phyloP scores from a whole-genome alignment of 2,329 filamentous ascomycete species.

The Curvularia spicifera region DNA sequence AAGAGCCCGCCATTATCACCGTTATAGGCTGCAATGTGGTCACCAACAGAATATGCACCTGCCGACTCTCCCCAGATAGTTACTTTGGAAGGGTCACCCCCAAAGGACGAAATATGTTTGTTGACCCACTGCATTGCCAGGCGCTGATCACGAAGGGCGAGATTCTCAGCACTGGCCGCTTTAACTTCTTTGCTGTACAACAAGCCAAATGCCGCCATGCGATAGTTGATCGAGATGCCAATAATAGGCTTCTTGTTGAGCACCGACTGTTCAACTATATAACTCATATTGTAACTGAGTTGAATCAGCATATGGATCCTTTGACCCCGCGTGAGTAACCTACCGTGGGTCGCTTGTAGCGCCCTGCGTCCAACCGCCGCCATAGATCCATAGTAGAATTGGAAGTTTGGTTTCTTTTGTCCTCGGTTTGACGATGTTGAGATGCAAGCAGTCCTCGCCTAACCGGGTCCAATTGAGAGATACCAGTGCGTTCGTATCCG shows the following conservation, averaged over 20 bases:
- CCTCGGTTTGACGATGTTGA: conserved; percentile 45
- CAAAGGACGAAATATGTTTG: conserved; percentile 58
- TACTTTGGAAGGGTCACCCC: conserved; percentile 64
- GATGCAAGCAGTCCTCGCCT: conserved; percentile 54
- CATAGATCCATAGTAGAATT: conserved; percentile 45
- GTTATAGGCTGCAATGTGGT: conserved; percentile 49
- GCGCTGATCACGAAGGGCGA: conserved; percentile 68
- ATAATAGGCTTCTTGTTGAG: conserved; percentile 41
- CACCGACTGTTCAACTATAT: conserved; percentile 40
- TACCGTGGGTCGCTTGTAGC: conserved; percentile 42
- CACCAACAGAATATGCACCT: conserved; percentile 63
- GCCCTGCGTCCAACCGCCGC: conserved; percentile 44
- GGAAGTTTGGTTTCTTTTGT: conserved; percentile 30
- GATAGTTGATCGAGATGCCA: conserved; percentile 55
- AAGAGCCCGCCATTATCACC: conserved; percentile 50
- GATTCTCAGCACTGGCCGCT: conserved; percentile 50
- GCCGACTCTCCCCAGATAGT: conserved; percentile 67
- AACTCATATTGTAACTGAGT: conserved; percentile 39
- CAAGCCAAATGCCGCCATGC: conserved; percentile 59
- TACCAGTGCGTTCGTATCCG: conserved; percentile 34
- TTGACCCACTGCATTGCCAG: conserved; percentile 66
- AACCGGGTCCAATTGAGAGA: conserved; percentile 31
- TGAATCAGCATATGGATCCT: neutral
- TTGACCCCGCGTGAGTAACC: neutral
- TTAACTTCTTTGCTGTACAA: conserved; percentile 52